These are phyloP conservation scores for Singerocomus inundabilis DNA, from an alignment of 1,284 basidiomycete species.

Conservation along the genomic window DNA sequence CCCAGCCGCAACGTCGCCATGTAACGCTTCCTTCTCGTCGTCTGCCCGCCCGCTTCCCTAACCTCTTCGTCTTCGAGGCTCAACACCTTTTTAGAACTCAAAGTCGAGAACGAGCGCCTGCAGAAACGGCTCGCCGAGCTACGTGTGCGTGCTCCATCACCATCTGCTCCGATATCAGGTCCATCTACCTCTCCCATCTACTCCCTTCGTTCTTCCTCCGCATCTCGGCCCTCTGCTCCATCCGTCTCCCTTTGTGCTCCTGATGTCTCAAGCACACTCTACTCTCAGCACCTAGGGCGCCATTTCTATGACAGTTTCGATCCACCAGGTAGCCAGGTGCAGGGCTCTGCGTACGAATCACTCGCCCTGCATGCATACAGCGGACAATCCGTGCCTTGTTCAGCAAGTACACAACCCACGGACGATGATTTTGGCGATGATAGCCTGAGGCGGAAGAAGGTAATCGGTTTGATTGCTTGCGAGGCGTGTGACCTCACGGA, in stretches of 20 bases:
- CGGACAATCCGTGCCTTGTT: conserved; percentile 17
- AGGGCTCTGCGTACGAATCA: conserved; percentile 21
- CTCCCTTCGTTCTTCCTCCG: conserved; percentile 16
- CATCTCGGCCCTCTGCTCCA: conserved; percentile 6
- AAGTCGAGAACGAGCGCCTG: conserved; percentile 72
- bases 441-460: conserved; percentile 41
- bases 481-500: conserved; percentile 3
- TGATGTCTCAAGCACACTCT: conserved; percentile 13
- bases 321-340: conserved; percentile 14
- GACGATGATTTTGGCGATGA: conserved; percentile 33
- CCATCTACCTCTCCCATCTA: conserved; percentile 21
- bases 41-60: conserved; percentile 1
- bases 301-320: conserved; percentile 19
- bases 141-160: conserved; percentile 28
- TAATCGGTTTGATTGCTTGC: conserved; percentile 11
- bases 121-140: conserved; percentile 51
- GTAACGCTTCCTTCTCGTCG: conserved; percentile 41
- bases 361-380: conserved; percentile 12
- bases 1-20: conserved; percentile 70
- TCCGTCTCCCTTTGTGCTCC: conserved; percentile 12
- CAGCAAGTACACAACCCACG: conserved; percentile 13
- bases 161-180: conserved; percentile 16
- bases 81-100: conserved; percentile 75
- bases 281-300: conserved; percentile 12
- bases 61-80: conserved; percentile 47